A percentile compares a stretch with the other conserved stretches of the same genome.
Evolutionary conservation across 345 rosid species (phyloP).

Genomic region (Populus euphratica): DNA sequence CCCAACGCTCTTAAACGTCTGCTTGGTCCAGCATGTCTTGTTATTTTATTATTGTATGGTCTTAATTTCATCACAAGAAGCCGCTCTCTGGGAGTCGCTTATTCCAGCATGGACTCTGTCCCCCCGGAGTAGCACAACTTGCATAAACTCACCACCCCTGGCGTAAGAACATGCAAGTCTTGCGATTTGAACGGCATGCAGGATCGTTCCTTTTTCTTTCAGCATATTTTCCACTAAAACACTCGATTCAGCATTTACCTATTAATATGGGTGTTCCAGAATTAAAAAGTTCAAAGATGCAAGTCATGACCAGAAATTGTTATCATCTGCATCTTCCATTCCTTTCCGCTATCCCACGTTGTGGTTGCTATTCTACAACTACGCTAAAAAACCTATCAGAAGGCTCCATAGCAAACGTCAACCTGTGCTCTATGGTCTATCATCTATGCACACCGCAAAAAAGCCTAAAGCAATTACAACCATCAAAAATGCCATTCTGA

Average conservation of each 20-base stretch:
- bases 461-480: too few species aligned
- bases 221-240: neutral
- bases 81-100: neutral
- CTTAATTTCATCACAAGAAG: neutral
- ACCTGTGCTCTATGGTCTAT: neutral
- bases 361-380: neutral
- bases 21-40: neutral
- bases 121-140: neutral
- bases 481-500: neutral
- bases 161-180: neutral
- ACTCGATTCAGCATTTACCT: neutral
- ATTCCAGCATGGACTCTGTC: neutral
- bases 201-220: neutral
- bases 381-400: fast-evolving
- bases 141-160: neutral
- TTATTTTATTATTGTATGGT: neutral
- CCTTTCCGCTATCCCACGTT: too few species aligned
- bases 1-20: neutral
- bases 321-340: neutral
- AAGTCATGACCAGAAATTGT: neutral
- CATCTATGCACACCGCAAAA: neutral
- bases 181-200: neutral
- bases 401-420: neutral
- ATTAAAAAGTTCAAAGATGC: neutral
- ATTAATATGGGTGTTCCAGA: neutral